Conservation (phyloP, 768 basidiomycete genomes). For the Amanita subjunquillea region DNA sequence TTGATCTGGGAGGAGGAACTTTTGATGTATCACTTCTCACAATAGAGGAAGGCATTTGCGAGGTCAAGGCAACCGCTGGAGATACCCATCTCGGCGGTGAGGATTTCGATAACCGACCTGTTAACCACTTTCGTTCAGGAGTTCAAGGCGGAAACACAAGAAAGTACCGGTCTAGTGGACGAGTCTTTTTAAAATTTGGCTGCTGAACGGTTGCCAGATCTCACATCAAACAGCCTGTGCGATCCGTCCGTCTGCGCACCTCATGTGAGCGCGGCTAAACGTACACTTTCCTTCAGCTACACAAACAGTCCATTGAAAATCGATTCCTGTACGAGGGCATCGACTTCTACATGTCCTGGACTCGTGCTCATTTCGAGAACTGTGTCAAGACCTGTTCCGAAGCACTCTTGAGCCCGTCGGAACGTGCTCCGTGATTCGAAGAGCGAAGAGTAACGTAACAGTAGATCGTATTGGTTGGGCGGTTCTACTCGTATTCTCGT, state of each 20-base stretch:
- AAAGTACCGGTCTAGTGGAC: conserved; percentile 29
- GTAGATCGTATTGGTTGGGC: conserved; percentile 96
- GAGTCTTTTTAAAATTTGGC: background rate
- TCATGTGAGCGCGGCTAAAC: conserved; percentile 99
- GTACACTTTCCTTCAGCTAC: conserved; percentile 94
- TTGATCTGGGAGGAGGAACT: conserved; percentile 97
- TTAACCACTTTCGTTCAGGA: conserved; percentile 95
- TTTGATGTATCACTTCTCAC: conserved; percentile 98
- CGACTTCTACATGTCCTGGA: conserved; percentile 97
- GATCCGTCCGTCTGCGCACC: conserved; percentile 91
- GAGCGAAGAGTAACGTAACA: conserved; percentile 92
- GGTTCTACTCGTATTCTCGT: conserved; percentile 97
- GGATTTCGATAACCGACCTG: conserved; percentile 96
- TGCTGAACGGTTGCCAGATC: conserved; percentile 34
- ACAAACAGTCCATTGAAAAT: conserved; percentile 96
- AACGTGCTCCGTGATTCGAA: conserved; percentile 97
- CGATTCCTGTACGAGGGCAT: conserved; percentile 94
- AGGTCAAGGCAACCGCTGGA: conserved; percentile 96
- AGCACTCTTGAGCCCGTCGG: conserved; percentile 89
- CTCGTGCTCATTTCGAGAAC: conserved; percentile 97
- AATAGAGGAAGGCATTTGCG: conserved; percentile 97
- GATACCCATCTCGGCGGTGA: conserved; percentile 98
- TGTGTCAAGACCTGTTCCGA: conserved; percentile 93
- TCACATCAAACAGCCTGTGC: conserved; percentile 90
- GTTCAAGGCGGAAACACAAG: conserved; percentile 97